A percentile compares a stretch with the other conserved stretches of the same genome.
These are phyloP conservation scores for Fusarium dlaminii DNA, from an alignment of 2,329 filamentous ascomycete species.

Conservation along the genomic window DNA sequence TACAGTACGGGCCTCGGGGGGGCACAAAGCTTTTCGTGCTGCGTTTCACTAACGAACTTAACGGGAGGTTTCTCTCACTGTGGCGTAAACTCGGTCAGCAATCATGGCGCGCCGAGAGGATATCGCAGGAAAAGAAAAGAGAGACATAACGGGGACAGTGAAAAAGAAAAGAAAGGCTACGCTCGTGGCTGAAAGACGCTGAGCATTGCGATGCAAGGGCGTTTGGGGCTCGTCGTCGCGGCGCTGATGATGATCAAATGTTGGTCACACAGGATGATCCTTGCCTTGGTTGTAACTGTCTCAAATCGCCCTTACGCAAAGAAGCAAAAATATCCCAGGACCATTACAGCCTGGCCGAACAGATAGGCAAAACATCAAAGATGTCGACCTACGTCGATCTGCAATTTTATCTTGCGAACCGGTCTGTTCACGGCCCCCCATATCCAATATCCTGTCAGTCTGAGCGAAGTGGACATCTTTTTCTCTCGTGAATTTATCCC, in stretches of 20 bases:
- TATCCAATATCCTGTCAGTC: not conserved
- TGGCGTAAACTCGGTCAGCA: not conserved
- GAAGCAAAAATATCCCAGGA: not conserved
- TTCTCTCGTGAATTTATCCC: constrained; percentile 1
- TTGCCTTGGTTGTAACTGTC: constrained; percentile 6
- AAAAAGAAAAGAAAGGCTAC: not conserved
- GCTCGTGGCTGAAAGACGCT: not conserved
- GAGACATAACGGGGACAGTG: not conserved
- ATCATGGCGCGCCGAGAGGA: not conserved
- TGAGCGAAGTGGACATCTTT: not conserved
- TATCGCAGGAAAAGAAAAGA: not conserved
- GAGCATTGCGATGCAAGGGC: constrained; percentile 19
- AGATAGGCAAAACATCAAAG: not conserved
- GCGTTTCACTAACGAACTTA: not conserved
- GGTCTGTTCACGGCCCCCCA: not conserved
- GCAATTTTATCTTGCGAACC: not conserved
- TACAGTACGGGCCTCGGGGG: not conserved
- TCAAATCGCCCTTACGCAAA: constrained; percentile 23
- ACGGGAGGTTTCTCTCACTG: not conserved
- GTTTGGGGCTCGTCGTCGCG: not conserved
- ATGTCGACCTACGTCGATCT: constrained; percentile 8
- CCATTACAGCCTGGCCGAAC: not conserved
- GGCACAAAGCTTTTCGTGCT: not conserved
- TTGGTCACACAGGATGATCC: constrained; percentile 8
- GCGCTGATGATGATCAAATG: not conserved